Evolutionary conservation across 129 eudicot species (phyloP), one percentile per base, ranked within the genome.

Genomic region (Sambucus nigra): DNA sequence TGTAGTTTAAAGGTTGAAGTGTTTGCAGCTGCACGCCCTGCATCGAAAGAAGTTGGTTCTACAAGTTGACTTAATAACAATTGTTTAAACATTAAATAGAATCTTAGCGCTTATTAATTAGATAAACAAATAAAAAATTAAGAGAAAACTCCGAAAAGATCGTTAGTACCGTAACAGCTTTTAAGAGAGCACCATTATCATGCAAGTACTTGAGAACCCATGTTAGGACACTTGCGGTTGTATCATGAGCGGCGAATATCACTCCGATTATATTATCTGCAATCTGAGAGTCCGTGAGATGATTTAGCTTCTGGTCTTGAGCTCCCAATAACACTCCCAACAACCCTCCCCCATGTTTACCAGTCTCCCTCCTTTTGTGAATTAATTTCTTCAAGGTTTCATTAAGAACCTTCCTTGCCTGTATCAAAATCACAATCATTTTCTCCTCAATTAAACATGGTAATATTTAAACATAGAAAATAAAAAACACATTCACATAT

Each of bases 181-280:
- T 60, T 40, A 79, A 64, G 49, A 87, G 72, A 33, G 70, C 40
- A 55, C 46, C 47, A 57, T 79, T 63, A 59, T 87, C 93, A 21
- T 76, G 82, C 72, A 87, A 56, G 67, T 82, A 79, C 67, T 82
- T 87, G 56, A 87, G 82, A 12, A 81, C 54, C 96, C 96, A 87
- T 41, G 96, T 87, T 31, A 76, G 71, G 46, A 67, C 88, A 76
- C 85, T 76, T 38, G 96, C 96, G 53, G 96, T 87, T 6, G 96
- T 87, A 53, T 87, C 96, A 62, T 79, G 96, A 20, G 96, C 96
- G 16, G 96, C 96, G 33, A 87, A 87, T 39, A 87, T 82, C 1
- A 87, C 82, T 16, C 96, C 96, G 25, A 87, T 79, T 25, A 82
- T 76, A 53, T 87, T 87, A 76, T 87, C 96, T 1, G 87, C 84